These are phyloP conservation scores for Metschnikowia cubensis DNA, from an alignment of 805 yeast genomes.

Conservation along the genomic window DNA sequence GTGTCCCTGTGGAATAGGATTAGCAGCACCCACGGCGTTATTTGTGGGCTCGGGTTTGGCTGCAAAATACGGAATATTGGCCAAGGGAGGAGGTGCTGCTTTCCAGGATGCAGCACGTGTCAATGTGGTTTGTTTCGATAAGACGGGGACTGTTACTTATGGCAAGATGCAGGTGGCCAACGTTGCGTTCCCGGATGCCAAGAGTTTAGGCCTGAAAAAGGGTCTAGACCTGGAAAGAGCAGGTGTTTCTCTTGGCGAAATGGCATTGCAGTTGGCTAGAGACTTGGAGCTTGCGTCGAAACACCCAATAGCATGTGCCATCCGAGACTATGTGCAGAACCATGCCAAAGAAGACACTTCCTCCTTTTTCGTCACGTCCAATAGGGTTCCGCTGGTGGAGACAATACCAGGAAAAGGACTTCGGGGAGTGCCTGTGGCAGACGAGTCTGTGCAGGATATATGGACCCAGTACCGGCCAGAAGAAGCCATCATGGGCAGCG, in stretches of 20 bases:
- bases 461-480: constrained; percentile 35
- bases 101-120: constrained; percentile 71
- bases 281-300: constrained; percentile 61
- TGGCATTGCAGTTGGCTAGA: constrained; percentile 46
- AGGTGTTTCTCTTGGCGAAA: constrained; percentile 34
- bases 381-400: constrained; percentile 44
- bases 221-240: constrained; percentile 17
- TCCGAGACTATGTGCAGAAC: constrained; percentile 31
- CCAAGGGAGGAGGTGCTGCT: constrained; percentile 79
- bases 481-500: constrained; percentile 56
- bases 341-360: not conserved
- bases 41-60: constrained; percentile 79
- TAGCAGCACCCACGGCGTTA: constrained; percentile 81
- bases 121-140: constrained; percentile 68
- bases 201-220: too few relatives aligned
- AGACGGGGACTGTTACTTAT: constrained; percentile 74
- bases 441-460: constrained; percentile 16
- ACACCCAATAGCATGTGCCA: constrained; percentile 66
- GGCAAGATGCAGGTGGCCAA: constrained; percentile 50
- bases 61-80: constrained; percentile 71
- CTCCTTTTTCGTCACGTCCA: constrained; percentile 17
- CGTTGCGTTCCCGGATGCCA: too few relatives aligned
- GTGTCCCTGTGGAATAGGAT: constrained; percentile 82
- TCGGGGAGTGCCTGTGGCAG: constrained; percentile 37
- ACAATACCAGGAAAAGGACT: constrained; percentile 62